Base-by-base conservation (phyloP, 2,329 filamentous ascomycete species). In the Neodidymelliopsis sp. region DNA sequence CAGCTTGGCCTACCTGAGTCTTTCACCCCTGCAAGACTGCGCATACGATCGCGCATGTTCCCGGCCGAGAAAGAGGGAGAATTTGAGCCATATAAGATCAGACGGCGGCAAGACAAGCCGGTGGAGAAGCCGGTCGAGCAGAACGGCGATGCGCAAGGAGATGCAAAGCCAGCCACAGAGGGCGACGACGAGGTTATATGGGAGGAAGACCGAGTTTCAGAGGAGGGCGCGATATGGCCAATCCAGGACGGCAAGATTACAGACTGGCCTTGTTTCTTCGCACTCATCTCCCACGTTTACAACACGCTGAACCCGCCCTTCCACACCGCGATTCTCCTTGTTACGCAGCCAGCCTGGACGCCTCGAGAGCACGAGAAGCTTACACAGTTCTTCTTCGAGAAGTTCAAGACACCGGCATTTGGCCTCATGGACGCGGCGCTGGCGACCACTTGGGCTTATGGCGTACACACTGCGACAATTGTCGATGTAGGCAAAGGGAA, bases 321-420 rank as follows among this genome's bases (percentile, higher is more conserved):
- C 71, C 94, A 97, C 76, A 97, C 93, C 0, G 92, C 94, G 2
- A 90, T 99, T 57, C 82, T 97, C 71, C 84, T 99, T 55, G 88
- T 97, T 74, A 84, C 89, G 6, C 90, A 96, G 61, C 92, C 94
- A 4, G 87, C 87, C 60, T 99, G 94, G 93, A 91, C 91, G 4
- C 85, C 89, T 7, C 87, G 88, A 54, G 91, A 97, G 72, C 88
- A 88, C 69, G 93, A 97, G 74, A 84, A 83, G 28, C 87, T 99
- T 59, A 89, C 92, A 11, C 90, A 94, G 56, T 99, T 96, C 78
- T 85, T 97, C 57, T 99, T 99, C 66, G 94, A 99, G 75, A 95
- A 94, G 75, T 96, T 96, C 69, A 94, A 93, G 77, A 94, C 91
- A 0, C 94, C 94, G 0, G 91, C 90, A 0, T 88, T 99, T 40